Conservation (phyloP, 441 rosid genomes). For the Erodium texanum region DNA sequence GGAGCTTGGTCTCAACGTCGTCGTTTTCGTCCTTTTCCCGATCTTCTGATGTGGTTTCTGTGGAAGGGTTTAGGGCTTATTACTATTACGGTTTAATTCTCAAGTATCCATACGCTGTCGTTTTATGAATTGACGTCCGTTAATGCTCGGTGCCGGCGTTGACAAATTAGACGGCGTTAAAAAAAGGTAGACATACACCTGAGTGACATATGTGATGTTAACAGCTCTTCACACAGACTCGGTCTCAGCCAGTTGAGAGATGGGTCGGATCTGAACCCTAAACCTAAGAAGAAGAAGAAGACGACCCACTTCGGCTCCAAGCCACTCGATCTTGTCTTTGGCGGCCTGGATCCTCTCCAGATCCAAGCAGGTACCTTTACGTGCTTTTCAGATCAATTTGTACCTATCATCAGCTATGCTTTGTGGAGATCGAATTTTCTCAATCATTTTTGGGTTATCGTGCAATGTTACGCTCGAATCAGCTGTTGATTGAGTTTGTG, state of each 20-base stretch:
- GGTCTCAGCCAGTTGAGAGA: no score
- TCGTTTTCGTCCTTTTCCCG: background rate
- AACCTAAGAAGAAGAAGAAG: conserved; percentile 12
- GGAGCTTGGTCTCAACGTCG: background rate
- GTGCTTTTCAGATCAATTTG: conserved; percentile 2
- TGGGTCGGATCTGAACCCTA: conserved; percentile 16
- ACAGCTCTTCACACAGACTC: background rate
- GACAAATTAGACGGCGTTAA: background rate
- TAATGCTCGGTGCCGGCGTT: no score
- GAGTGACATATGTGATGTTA: conserved; percentile 6
- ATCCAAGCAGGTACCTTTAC: conserved; percentile 61
- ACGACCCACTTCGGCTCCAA: background rate
- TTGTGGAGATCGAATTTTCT: background rate
- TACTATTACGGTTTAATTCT: no score
- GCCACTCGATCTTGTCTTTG: conserved; percentile 43
- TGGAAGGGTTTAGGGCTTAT: background rate
- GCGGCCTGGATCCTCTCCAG: conserved; percentile 60
- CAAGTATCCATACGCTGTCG: background rate
- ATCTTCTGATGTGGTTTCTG: background rate
- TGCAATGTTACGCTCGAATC: background rate
- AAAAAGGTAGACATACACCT: background rate
- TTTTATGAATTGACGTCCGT: background rate
- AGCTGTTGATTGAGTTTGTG: background rate
- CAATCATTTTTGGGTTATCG: background rate
- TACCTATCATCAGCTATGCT: background rate